Percentiles rank a stretch among this genome's conserved stretches.
Evolutionary conservation across 371 early-diverging fungal species (phyloP).

Genomic region (Rhizopus delemar): DNA sequence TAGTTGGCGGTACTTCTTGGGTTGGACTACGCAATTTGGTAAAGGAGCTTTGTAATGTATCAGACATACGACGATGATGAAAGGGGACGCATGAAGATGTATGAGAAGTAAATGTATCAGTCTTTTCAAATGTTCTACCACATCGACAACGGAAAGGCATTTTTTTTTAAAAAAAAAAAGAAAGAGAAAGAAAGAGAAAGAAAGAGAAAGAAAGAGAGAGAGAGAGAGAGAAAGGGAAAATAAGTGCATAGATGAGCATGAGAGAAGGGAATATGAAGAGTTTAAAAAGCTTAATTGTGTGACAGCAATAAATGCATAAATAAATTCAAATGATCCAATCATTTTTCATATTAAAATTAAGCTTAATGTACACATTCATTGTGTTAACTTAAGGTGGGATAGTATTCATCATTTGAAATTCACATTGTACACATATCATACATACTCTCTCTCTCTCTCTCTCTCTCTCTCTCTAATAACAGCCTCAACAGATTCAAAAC

Average conservation of each 20-base stretch:
- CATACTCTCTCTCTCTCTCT: no score
- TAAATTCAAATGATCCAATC: background rate
- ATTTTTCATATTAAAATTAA: background rate
- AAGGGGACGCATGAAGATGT: conserved; percentile 52
- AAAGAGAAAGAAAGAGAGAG: conserved; percentile 16
- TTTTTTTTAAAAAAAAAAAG: conserved; percentile 9
- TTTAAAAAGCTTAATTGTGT: no score
- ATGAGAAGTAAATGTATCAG: conserved; percentile 50
- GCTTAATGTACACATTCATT: background rate
- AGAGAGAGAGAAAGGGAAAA: conserved; percentile 1
- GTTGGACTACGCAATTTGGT: no score
- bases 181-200: conserved; percentile 17
- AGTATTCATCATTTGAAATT: no score
- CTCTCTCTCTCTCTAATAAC: no score
- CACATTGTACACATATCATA: no score
- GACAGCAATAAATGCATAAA: no score
- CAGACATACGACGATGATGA: conserved; percentile 49
- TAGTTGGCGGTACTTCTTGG: no score
- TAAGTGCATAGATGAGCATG: background rate
- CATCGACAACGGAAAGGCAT: conserved; percentile 61
- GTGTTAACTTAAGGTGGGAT: no score
- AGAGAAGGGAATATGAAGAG: no score
- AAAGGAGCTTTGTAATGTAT: conserved; percentile 27
- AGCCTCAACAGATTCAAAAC: no score
- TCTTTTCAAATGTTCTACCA: conserved; percentile 57